A percentile compares a stretch with the other conserved stretches of the same genome.
phyloP scores from a whole-genome alignment of 768 basidiomycete species.

The Lyophyllum semitale region DNA sequence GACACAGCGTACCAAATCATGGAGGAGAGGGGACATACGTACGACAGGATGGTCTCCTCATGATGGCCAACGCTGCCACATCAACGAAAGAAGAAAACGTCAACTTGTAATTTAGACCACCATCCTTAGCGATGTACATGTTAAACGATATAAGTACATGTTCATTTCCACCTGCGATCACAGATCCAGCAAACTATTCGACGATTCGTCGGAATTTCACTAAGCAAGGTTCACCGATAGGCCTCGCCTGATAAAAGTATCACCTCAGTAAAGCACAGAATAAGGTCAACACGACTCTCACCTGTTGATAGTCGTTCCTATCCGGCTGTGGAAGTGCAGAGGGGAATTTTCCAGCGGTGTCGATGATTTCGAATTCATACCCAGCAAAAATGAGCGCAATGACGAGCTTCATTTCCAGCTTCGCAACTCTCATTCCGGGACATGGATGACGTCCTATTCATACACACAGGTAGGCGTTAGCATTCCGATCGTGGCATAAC shows the following conservation, averaged over 20 bases:
- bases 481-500: background rate
- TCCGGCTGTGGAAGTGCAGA: constrained; percentile 28
- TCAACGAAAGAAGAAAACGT: too few relatives aligned
- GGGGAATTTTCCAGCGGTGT: constrained; percentile 27
- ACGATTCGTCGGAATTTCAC: constrained; percentile 26
- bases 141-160: too few relatives aligned
- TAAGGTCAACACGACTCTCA: constrained; percentile 1
- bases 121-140: too few relatives aligned
- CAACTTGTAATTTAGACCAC: too few relatives aligned
- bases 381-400: constrained; percentile 32
- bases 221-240: constrained; percentile 27
- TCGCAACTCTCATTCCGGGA: constrained; percentile 39
- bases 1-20: too few relatives aligned
- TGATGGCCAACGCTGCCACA: too few relatives aligned
- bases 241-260: constrained; percentile 20
- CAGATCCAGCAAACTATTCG: too few relatives aligned
- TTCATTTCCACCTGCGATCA: too few relatives aligned
- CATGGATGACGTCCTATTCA: constrained; percentile 38
- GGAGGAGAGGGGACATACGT: too few relatives aligned
- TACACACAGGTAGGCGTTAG: background rate
- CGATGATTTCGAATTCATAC: constrained; percentile 35
- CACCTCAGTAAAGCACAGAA: background rate
- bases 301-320: constrained; percentile 34
- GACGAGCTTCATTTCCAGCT: constrained; percentile 39
- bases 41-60: too few relatives aligned